Evolutionary conservation across 176 grass and related monocot genomes (phyloP).

Genomic region (Triticum dicoccoides): DNA sequence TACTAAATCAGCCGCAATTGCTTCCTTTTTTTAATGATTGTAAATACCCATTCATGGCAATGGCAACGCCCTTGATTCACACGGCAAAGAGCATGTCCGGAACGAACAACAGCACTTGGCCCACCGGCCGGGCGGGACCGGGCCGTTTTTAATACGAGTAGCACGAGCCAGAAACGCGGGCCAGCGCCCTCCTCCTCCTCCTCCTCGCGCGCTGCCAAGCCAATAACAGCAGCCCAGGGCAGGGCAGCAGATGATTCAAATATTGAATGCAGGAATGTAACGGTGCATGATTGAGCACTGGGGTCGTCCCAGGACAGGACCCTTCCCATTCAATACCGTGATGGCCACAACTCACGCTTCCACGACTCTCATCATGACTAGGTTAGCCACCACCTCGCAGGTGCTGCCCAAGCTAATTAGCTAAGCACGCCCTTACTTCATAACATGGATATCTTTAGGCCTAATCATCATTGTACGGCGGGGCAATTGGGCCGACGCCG

Average conservation of each 20-base stretch:
- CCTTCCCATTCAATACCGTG: slow-evolving; percentile 66
- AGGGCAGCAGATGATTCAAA: slow-evolving; percentile 26
- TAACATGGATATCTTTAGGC: neutral
- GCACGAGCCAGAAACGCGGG: neutral
- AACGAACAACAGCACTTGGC: neutral
- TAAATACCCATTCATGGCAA: neutral
- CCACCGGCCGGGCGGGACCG: neutral
- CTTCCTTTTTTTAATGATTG: too few relatives aligned
- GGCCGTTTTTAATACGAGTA: neutral
- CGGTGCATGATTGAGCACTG: slow-evolving; percentile 58
- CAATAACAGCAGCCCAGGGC: slow-evolving; percentile 29
- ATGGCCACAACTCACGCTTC: slow-evolving; percentile 68
- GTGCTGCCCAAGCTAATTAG: neutral
- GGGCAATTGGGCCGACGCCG: neutral
- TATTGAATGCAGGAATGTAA: slow-evolving; percentile 58
- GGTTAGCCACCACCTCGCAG: slow-evolving; percentile 13
- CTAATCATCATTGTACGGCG: neutral
- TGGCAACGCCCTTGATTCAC: neutral
- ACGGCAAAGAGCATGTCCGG: slow-evolving; percentile 10
- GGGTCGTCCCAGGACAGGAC: slow-evolving; percentile 18
- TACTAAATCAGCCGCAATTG: too few relatives aligned
- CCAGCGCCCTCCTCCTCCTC: neutral
- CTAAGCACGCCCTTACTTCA: neutral
- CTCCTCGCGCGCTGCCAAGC: neutral
- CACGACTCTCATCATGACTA: slow-evolving; percentile 37